These are phyloP conservation scores for Lactifluus rugatus DNA, from an alignment of 768 basidiomycete species.

Conservation along the genomic window DNA sequence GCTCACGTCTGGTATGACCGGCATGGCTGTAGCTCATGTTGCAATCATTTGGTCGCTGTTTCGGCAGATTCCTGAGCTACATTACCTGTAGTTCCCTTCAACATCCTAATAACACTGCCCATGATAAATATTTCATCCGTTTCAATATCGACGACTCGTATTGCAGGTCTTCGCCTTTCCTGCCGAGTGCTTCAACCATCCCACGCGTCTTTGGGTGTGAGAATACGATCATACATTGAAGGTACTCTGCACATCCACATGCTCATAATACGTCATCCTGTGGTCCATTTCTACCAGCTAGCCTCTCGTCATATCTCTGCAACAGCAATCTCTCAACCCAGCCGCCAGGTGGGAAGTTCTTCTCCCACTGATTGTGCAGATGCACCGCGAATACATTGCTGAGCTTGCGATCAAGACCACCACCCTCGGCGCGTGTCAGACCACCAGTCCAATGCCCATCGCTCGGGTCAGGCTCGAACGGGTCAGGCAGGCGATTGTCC, in stretches of 20 bases:
- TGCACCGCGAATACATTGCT: conserved; percentile 78
- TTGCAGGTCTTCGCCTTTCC: not conserved
- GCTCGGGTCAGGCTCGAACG: conserved; percentile 45
- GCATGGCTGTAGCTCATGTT: no score
- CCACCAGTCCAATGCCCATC: conserved; percentile 62
- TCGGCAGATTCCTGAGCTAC: no score
- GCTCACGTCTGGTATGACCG: no score
- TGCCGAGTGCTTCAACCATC: not conserved
- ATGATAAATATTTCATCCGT: no score
- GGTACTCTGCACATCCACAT: no score
- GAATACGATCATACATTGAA: not conserved
- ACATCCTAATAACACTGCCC: no score
- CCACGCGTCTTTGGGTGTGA: not conserved
- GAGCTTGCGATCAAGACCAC: conserved; percentile 51
- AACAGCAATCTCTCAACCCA: conserved; percentile 83
- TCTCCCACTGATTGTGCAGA: conserved; percentile 95
- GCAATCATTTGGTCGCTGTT: no score
- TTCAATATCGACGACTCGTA: not conserved
- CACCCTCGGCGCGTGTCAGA: conserved; percentile 48
- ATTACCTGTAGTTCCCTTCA: no score
- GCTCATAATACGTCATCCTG: not conserved
- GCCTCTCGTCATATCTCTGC: conserved; percentile 42
- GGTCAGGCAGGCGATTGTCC: conserved; percentile 89
- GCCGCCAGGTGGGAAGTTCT: conserved; percentile 68
- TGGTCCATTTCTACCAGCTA: conserved; percentile 12